These are phyloP conservation scores for Globisporangium uncinulatum DNA, from an alignment of 352 stramenopile genomes.

Conservation along the genomic window DNA sequence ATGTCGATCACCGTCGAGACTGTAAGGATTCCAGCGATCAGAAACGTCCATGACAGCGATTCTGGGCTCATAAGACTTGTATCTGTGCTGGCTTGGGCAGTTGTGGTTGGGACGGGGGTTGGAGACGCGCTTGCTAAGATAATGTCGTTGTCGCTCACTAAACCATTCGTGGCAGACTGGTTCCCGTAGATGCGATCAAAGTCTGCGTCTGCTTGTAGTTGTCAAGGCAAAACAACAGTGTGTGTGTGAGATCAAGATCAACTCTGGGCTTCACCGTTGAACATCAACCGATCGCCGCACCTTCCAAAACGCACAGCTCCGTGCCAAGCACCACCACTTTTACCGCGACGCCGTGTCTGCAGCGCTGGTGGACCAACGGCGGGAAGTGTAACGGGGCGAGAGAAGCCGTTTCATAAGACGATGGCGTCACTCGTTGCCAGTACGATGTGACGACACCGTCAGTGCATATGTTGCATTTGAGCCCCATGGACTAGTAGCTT, in stretches of 20 bases:
- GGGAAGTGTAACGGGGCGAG: not conserved
- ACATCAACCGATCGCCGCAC: not conserved
- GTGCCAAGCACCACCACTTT: not conserved
- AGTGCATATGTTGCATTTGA: no score
- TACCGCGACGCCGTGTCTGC: conserved; percentile 1
- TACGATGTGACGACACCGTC: no score
- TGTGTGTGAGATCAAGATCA: not conserved
- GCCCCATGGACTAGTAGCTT: no score
- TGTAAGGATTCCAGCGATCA: conserved; percentile 19
- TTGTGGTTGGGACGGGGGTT: not conserved
- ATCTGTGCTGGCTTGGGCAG: conserved; percentile 2
- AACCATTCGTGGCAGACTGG: not conserved
- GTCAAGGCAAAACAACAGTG: not conserved
- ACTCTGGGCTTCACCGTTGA: not conserved
- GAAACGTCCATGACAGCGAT: conserved; percentile 17
- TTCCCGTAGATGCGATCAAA: conserved; percentile 9
- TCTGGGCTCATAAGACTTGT: not conserved
- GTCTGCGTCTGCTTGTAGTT: conserved; percentile 3
- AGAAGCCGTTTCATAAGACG: no score
- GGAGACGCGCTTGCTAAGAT: not conserved
- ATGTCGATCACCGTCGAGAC: conserved; percentile 9
- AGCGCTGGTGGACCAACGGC: not conserved
- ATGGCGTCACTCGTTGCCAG: no score
- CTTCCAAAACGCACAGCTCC: conserved; percentile 5
- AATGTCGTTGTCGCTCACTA: not conserved